Base-by-base conservation (phyloP, 139 green algal genomes). In the Chlorella sp. region DNA sequence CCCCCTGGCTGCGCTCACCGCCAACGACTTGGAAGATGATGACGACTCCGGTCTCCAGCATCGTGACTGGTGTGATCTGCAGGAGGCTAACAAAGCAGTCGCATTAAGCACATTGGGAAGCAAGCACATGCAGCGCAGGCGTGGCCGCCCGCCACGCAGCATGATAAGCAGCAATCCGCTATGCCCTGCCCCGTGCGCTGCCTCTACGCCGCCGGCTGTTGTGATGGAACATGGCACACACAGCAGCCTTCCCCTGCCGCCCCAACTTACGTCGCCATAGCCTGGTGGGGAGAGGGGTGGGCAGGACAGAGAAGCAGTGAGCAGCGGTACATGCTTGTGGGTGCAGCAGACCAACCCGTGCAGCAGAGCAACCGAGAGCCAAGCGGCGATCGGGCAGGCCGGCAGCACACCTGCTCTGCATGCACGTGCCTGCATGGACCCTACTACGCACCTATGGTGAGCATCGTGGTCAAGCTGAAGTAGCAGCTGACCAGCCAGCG, bases 401-500 rank as follows among this genome's bases (percentile, higher is more conserved):
- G 51, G 26, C 3, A 48, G 41, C 69, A 51, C 72, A 30, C 19
- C 77, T 81, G n/a, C 78, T 72, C n/a, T n/a, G n/a, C n/a, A n/a
- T n/a, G n/a, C n/a, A n/a, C n/a, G n/a, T n/a, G n/a, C n/a, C n/a
- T n/a, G n/a, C n/a, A n/a, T n/a, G n/a, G n/a, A n/a, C n/a, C 46
- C 8, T 54, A 11, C 28, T 56, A 88, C 84, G 5, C 74, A 81
- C 74, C 76, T 30, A 88, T 88, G 32, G 85, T 88, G 17, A 34
- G 60, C 24, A 86, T 46, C 30, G 78, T 86, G 28, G 46, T 73
- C 4, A 88, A 44, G 19, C 48, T 36, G 77, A 83, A 88, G 73
- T 86, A 88, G 51, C 32, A 34, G 78, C 36, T 83, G 20, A 88
- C 78, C 60, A 88, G 36, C 78, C 78, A 88, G 20, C 85, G 78